phyloP scores from a whole-genome alignment of 495 filamentous ascomycete genomes.

The Parathielavia hyrcaniae region DNA sequence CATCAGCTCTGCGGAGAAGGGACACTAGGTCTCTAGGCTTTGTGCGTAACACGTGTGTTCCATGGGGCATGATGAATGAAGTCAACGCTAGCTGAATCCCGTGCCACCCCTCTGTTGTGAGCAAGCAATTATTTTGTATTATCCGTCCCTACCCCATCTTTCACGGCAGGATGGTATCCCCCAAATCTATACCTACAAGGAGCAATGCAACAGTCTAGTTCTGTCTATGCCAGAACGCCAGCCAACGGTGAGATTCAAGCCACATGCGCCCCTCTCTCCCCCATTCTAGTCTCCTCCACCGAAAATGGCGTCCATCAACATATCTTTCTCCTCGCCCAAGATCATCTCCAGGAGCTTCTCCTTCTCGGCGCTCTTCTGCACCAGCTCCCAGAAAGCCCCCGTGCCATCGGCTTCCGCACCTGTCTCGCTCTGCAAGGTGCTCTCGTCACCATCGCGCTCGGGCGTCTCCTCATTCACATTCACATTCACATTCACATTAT shows the following conservation, averaged over 20 bases:
- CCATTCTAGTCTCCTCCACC: too few relatives aligned
- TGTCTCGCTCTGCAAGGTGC: neutral
- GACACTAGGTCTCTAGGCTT: too few relatives aligned
- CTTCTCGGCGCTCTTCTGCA: conserved; percentile 29
- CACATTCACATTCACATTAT: neutral
- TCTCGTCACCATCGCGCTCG: neutral
- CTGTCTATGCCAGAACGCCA: neutral
- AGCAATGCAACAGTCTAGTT: neutral
- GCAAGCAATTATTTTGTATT: too few relatives aligned
- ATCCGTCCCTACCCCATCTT: too few relatives aligned
- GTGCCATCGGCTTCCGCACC: conserved; percentile 14
- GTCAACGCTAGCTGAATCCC: too few relatives aligned
- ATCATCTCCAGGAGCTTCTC: conserved; percentile 26
- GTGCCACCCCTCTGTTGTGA: too few relatives aligned
- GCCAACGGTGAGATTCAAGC: neutral
- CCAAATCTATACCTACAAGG: conserved; percentile 1
- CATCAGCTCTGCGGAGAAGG: too few relatives aligned
- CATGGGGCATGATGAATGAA: too few relatives aligned
- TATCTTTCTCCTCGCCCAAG: conserved; percentile 14
- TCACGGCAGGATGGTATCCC: neutral
- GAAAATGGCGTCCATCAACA: conserved; percentile 1
- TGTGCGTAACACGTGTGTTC: too few relatives aligned
- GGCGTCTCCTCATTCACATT: neutral
- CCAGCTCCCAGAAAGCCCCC: conserved; percentile 28
- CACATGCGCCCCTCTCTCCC: too few relatives aligned